Percentiles rank a stretch among this genome's conserved stretches.
Conservation (phyloP, 805 yeast species). For the Ogataea zsoltii region DNA sequence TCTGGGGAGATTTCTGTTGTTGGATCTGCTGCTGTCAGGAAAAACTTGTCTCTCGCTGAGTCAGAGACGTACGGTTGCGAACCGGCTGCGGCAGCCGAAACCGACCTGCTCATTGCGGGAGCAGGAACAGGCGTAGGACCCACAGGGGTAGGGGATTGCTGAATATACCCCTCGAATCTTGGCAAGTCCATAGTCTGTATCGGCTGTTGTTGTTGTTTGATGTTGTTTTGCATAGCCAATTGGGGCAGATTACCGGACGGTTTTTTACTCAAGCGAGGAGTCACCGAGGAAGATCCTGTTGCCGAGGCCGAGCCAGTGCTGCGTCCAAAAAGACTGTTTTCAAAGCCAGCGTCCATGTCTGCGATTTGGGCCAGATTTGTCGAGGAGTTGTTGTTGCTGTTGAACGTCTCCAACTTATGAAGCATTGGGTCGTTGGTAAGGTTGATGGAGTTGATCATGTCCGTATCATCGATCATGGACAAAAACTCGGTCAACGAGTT, state of each 20-base stretch:
- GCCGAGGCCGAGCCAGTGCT: neutral
- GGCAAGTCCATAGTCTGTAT: neutral
- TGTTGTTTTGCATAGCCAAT: conserved; percentile 19
- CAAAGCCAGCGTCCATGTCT: conserved; percentile 17
- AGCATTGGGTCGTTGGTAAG: conserved; percentile 38
- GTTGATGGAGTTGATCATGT: conserved; percentile 48
- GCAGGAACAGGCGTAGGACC: conserved; percentile 4
- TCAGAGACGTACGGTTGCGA: conserved; percentile 50
- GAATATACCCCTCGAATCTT: conserved; percentile 7
- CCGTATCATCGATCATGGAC: conserved; percentile 87
- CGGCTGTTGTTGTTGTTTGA: conserved; percentile 16
- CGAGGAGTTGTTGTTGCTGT: conserved; percentile 24
- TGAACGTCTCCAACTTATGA: conserved; percentile 34
- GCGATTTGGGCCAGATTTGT: conserved; percentile 16
- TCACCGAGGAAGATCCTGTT: conserved; percentile 4
- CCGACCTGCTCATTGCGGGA: too few species aligned
- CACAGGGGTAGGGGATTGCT: conserved; percentile 4
- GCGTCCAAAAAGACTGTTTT: conserved; percentile 14
- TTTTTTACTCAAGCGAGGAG: conserved; percentile 12
- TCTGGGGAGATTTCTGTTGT: conserved; percentile 93
- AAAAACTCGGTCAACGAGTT: conserved; percentile 86
- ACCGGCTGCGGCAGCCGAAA: conserved; percentile 3
- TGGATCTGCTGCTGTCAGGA: conserved; percentile 95
- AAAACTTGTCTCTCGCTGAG: conserved; percentile 88
- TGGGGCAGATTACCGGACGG: conserved; percentile 19